Conservation (phyloP, 495 filamentous ascomycete species). For the Platismatia glauca region DNA sequence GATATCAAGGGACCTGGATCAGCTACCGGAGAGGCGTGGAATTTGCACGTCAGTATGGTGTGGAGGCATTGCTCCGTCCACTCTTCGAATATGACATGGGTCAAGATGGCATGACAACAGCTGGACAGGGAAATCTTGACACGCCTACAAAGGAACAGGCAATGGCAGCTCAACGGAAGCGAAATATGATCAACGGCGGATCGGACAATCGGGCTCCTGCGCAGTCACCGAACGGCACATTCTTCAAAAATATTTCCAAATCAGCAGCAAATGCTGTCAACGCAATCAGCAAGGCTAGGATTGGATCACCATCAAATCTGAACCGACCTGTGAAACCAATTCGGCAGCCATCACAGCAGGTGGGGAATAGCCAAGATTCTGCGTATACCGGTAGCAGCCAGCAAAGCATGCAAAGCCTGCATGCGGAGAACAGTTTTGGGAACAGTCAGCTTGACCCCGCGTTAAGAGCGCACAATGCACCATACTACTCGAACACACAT, state of each 20-base stretch:
- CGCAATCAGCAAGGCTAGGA: conserved; percentile 88
- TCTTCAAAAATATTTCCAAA: conserved; percentile 92
- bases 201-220: conserved; percentile 58
- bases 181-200: conserved; percentile 65
- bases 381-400: conserved; percentile 48
- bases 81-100: conserved; percentile 84
- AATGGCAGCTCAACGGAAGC: conserved; percentile 93
- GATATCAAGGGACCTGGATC: conserved; percentile 98
- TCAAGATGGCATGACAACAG: conserved; percentile 57
- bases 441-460: conserved; percentile 47
- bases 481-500: conserved; percentile 37
- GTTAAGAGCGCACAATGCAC: conserved; percentile 37
- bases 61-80: conserved; percentile 76
- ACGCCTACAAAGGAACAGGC: conserved; percentile 99
- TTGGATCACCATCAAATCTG: conserved; percentile 59
- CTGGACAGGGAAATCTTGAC: conserved; percentile 55
- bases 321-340: conserved; percentile 41
- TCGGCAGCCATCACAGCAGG: conserved; percentile 54
- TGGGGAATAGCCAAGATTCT: conserved; percentile 55
- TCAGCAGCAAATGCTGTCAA: conserved; percentile 86
- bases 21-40: conserved; percentile 82
- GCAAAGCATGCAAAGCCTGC: conserved; percentile 56
- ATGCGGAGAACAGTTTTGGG: conserved; percentile 56
- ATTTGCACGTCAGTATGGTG: conserved; percentile 87
- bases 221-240: conserved; percentile 63